Percentiles rank a stretch among this genome's conserved stretches.
Conservation (phyloP, 2,329 filamentous ascomycete species). For the Fusarium buharicum region DNA sequence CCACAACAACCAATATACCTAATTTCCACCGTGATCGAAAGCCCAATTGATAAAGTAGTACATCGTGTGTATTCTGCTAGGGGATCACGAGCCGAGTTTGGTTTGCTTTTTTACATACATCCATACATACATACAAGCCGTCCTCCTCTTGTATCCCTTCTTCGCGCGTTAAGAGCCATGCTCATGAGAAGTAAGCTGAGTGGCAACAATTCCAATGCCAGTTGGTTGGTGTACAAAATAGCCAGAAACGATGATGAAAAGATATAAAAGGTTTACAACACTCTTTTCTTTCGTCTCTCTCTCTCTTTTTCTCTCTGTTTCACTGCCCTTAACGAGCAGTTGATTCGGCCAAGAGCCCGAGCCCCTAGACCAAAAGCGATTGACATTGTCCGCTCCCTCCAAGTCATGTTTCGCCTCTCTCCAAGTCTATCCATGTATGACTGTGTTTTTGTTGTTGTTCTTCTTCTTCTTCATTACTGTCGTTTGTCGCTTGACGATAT, state of each 20-base stretch:
- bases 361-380: conserved; percentile 23
- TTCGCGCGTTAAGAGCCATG: conserved; percentile 32
- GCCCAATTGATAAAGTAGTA: conserved; percentile 28
- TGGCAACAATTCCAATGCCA: conserved; percentile 42
- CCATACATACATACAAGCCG: conserved; percentile 42
- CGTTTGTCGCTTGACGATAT: conserved; percentile 18
- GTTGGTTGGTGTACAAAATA: conserved; percentile 46
- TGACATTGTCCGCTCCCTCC: conserved; percentile 28
- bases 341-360: conserved; percentile 26
- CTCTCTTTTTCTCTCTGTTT: conserved; percentile 11
- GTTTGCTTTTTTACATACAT: conserved; percentile 36
- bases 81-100: conserved; percentile 45
- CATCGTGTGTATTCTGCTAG: conserved; percentile 44
- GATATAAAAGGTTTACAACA: conserved; percentile 36
- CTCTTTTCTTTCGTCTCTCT: conserved; percentile 33
- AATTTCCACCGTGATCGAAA: background rate
- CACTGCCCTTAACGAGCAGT: conserved; percentile 22
- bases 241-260: conserved; percentile 29
- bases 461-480: conserved; percentile 33
- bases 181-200: conserved; percentile 36
- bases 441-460: conserved; percentile 27
- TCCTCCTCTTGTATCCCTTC: conserved; percentile 26
- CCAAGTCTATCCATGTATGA: conserved; percentile 34
- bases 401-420: conserved; percentile 28
- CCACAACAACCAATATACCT: background rate